A percentile compares a stretch with the other conserved stretches of the same genome.
Evolutionary conservation across 1,139 yeast species (phyloP).

Genomic region (Protomyces arabidopsidicola): DNA sequence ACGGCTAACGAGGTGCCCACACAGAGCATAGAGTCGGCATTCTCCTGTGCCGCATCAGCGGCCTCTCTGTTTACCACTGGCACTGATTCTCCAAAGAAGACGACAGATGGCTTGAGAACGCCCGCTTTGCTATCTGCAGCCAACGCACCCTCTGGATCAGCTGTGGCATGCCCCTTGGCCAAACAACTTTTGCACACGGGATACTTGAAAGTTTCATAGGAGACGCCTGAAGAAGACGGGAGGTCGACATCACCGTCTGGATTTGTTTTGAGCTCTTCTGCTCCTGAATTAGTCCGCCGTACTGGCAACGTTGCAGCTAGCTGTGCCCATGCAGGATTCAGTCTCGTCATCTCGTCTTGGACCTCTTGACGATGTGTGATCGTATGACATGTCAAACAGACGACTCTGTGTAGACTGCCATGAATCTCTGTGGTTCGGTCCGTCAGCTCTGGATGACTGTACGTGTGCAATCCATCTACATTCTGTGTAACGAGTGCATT

Average conservation of each 20-base stretch:
- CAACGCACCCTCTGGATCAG: slow-evolving; percentile 33
- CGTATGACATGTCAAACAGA: slow-evolving; percentile 34
- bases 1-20: slow-evolving; percentile 35
- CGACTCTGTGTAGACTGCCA: slow-evolving; percentile 34
- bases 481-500: slow-evolving; percentile 34
- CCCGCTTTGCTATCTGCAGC: slow-evolving; percentile 30
- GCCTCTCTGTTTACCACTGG: slow-evolving; percentile 29
- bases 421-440: slow-evolving; percentile 33
- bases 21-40: slow-evolving; percentile 33
- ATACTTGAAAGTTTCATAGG: slow-evolving; percentile 34
- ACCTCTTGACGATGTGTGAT: slow-evolving; percentile 29
- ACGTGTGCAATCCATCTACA: slow-evolving; percentile 35
- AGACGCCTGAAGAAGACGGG: slow-evolving; percentile 28
- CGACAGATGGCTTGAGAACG: slow-evolving; percentile 35
- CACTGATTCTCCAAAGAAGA: slow-evolving; percentile 36
- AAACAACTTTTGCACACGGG: slow-evolving; percentile 34
- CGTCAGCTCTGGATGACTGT: slow-evolving; percentile 30
- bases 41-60: slow-evolving; percentile 31
- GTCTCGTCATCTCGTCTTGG: slow-evolving; percentile 30
- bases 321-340: slow-evolving; percentile 34
- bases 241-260: slow-evolving; percentile 37
- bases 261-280: slow-evolving; percentile 31
- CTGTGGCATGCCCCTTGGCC: slow-evolving; percentile 28
- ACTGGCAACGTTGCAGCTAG: slow-evolving; percentile 22
- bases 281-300: background rate